Conservation (phyloP, 495 filamentous ascomycete species). For the Immersiella caudata region DNA sequence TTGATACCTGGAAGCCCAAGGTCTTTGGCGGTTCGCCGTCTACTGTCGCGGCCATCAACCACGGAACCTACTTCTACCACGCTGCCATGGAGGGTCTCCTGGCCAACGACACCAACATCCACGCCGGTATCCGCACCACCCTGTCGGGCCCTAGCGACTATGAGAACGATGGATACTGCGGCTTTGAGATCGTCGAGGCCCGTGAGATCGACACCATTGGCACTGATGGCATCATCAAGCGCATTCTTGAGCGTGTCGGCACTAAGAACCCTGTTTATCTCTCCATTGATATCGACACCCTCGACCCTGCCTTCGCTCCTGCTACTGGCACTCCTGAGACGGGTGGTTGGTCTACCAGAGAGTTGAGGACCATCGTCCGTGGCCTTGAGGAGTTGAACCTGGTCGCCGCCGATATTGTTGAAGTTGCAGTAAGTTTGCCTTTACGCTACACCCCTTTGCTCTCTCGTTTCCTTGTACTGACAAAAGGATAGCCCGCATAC, state of each 20-base stretch:
- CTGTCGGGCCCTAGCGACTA: conserved; percentile 77
- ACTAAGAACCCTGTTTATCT: conserved; percentile 69
- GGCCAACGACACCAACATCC: conserved; percentile 67
- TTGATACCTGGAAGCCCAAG: conserved; percentile 76
- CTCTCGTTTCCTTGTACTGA: too few species aligned
- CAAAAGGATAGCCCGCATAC: conserved; percentile 66
- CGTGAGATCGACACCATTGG: conserved; percentile 74
- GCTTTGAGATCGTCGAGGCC: conserved; percentile 71
- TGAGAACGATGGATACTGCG: conserved; percentile 67
- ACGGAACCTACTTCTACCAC: conserved; percentile 87
- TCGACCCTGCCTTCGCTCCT: conserved; percentile 72
- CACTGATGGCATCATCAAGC: conserved; percentile 63
- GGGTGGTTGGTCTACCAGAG: conserved; percentile 77
- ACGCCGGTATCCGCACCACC: conserved; percentile 78
- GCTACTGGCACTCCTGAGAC: conserved; percentile 78
- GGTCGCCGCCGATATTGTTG: conserved; percentile 79
- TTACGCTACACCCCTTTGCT: too few species aligned
- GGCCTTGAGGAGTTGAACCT: conserved; percentile 72
- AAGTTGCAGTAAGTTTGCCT: conserved; percentile 60
- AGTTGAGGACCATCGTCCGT: conserved; percentile 71
- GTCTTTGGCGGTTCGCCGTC: conserved; percentile 63
- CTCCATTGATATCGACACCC: conserved; percentile 74
- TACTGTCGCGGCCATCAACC: conserved; percentile 71
- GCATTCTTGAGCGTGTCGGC: conserved; percentile 64
- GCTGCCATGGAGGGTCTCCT: conserved; percentile 77